phyloP scores from a whole-genome alignment of 2,329 filamentous ascomycete species.

The Nemania abortiva region DNA sequence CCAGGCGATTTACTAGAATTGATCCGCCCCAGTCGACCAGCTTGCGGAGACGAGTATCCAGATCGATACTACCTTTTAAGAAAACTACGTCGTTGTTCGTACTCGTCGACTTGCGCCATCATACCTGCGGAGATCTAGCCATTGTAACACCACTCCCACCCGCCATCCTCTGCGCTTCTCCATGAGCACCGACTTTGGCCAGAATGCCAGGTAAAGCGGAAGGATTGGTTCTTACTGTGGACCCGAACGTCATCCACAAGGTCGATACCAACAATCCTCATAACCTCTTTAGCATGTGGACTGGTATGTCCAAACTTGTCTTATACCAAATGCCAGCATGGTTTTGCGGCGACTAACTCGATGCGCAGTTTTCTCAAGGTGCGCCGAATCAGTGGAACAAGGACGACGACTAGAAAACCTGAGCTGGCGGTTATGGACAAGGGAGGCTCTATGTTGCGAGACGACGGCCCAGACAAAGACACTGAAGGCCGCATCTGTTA shows the following conservation, averaged over 20 bases:
- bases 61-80: conserved; percentile 11
- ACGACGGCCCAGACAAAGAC: conserved; percentile 66
- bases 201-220: conserved; percentile 86
- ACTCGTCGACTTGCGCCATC: conserved; percentile 44
- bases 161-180: conserved; percentile 40
- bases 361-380: conserved; percentile 85
- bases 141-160: conserved; percentile 35
- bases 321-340: conserved; percentile 12
- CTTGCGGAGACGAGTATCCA: conserved; percentile 42
- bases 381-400: conserved; percentile 92
- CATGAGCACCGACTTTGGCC: conserved; percentile 46
- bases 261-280: conserved; percentile 94
- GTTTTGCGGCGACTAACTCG: conserved; percentile 50
- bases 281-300: conserved; percentile 97
- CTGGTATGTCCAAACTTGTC: conserved; percentile 72
- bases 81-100: conserved; percentile 15
- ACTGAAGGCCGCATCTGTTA: conserved; percentile 52
- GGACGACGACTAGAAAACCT: conserved; percentile 93
- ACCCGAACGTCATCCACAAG: conserved; percentile 91
- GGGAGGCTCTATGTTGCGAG: conserved; percentile 91
- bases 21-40: conserved; percentile 22
- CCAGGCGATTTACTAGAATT: conserved; percentile 26
- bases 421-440: conserved; percentile 94
- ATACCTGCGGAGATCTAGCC: conserved; percentile 38
- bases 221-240: conserved; percentile 89